These are phyloP conservation scores for Forsythia suspensa DNA, from an alignment of 257 asterid species.

Conservation along the genomic window DNA sequence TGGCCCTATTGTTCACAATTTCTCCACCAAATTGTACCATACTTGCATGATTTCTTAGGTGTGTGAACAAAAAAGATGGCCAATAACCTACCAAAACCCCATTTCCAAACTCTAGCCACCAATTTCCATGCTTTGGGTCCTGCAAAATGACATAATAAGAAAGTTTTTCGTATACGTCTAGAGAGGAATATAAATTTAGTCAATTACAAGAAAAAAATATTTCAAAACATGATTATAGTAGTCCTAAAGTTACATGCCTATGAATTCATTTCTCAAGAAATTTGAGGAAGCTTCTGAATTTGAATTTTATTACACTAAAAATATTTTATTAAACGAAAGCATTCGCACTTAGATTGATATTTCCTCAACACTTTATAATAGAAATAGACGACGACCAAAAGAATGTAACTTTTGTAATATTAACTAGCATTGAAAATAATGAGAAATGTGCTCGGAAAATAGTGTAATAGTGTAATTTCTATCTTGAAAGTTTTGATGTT, in stretches of 20 bases:
- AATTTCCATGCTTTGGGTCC: slow-evolving; percentile 68
- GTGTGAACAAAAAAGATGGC: slow-evolving; percentile 57
- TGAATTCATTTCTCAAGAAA: background rate
- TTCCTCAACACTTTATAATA: too few species aligned
- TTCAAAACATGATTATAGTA: background rate
- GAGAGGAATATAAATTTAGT: background rate
- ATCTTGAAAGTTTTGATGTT: background rate
- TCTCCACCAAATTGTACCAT: slow-evolving; percentile 63
- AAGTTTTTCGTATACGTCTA: background rate
- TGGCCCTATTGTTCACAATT: slow-evolving; percentile 42
- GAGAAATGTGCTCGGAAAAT: background rate
- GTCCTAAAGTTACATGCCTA: too few species aligned
- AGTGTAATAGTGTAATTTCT: background rate
- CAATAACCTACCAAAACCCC: slow-evolving; percentile 59
- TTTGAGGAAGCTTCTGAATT: background rate
- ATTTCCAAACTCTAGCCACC: slow-evolving; percentile 66
- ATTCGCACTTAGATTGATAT: background rate
- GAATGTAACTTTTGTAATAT: background rate
- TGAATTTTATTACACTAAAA: background rate
- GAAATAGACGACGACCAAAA: background rate
- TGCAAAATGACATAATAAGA: slow-evolving; percentile 1
- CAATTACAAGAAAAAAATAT: background rate
- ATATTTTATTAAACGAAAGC: background rate
- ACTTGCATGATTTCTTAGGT: slow-evolving; percentile 47
- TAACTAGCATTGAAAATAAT: background rate